Base-by-base conservation (phyloP, 805 yeast genomes). In the Nakazawaea laoshanensis region DNA sequence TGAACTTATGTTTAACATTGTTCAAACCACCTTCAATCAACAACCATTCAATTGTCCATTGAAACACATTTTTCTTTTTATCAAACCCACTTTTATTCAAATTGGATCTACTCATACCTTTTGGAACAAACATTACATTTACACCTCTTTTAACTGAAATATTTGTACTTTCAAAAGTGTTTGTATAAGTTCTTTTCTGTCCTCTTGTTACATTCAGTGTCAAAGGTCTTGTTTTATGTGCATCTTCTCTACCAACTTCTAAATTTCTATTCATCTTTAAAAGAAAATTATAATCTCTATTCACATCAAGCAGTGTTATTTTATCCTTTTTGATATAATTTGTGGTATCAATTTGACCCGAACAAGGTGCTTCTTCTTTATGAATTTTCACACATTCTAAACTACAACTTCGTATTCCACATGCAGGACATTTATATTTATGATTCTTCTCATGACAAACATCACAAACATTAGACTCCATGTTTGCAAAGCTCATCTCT, bases 41-140 rank as follows among this genome's bases (percentile, higher is more conserved):
- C 1, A 70, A 48, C 83, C 86, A 81, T 49, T 86, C 94, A 0
- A 86, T 55, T 0, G 94, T 78, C 96, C 96, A 86, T 12, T 69
- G 70, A 49, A 70, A 85, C 6, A 67, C 50, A 32, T 75, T 70
- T 39, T 63, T 55, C 39, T 67, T 67, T 49, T 73, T 70, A 50
- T 85, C 88, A 66, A 74, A 82, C 3, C 77, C 75, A 0, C 87
- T 70, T 43, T 74, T 77, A 48, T 86, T 86, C 36, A 63, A 51
- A 4, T 49, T 48, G 2, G 83, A 63, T 29, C 94, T 55, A 12
- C 75, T 67, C 94, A 86, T 83, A 0, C 92, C 94, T 15, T 59
- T 58, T 0, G 95, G 94, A 16, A 81, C 49, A 19, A 65, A 59
- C 17, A 66, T 57, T 19, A 86, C 74, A 30, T 71, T 57, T 3